Evolutionary conservation across 2,329 filamentous ascomycete genomes (phyloP), one percentile per base, ranked within the genome.

Genomic region (Cercospora zeina): DNA sequence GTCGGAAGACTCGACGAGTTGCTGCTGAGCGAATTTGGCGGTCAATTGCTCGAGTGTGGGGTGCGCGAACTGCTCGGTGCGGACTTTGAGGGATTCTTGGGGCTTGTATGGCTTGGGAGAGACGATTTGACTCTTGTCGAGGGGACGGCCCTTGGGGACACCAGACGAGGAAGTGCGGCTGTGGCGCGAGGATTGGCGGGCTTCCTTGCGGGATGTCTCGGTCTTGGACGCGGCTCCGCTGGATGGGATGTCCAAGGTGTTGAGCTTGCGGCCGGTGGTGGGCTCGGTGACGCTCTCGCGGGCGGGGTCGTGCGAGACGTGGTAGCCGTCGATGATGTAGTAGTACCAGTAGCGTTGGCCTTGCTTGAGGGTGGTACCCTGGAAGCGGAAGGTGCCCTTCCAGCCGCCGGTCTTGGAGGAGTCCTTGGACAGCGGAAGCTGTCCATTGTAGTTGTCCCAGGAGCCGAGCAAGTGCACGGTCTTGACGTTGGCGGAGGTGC

Each of bases 331-430:
- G 78, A 97, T 95, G 87, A 97, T 97, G 85, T 97, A 99, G 87
- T 99, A 99, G 88, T 97, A 99, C 95, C 95, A 99, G 87, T 97
- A 97, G 76, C 93, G 89, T 77, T 91, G 87, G 77, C 93, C 92
- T 72, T 91, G 83, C 82, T 93, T 88, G 72, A 97, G 85, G 64
- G 91, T 93, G 66, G 86, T 81, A 76, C 89, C 89, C 80, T 95
- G 90, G 82, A 99, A 97, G 81, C 91, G 89, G 84, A 99, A 97
- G 74, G 91, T 96, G 75, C 93, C 95, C 78, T 93, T 90, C 92
- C 93, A 97, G 71, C 89, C 89, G 75, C 92, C 92, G 61, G 89
- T 87, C 83, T 96, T 96, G 69, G 65, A 68, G 54, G 89, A 85
- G 74, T 96, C 91, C 82, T 92, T 93, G 80, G 92, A 91, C 72